A percentile compares a stretch with the other conserved stretches of the same genome.
These are phyloP conservation scores for Waltiozyma sp. DNA, from an alignment of 1,139 yeast species.

Conservation along the genomic window DNA sequence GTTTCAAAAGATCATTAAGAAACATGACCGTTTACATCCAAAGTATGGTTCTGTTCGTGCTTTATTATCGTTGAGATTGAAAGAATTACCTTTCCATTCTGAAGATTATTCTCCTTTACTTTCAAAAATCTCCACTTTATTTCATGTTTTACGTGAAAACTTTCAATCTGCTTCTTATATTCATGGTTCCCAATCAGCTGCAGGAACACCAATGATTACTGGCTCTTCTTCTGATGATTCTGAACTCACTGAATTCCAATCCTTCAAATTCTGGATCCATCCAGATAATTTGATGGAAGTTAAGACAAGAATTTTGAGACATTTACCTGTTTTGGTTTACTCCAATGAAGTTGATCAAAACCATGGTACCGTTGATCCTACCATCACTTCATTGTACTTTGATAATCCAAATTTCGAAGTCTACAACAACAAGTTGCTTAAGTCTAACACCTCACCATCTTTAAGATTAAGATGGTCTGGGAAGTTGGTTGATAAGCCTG, in stretches of 20 bases:
- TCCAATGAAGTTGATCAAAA: constrained; percentile 26
- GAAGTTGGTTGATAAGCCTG: constrained; percentile 62
- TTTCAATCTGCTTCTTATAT: constrained; percentile 22
- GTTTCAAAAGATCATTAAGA: constrained; percentile 85
- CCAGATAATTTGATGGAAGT: constrained; percentile 96
- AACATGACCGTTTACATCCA: constrained; percentile 86
- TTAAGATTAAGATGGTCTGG: constrained; percentile 90
- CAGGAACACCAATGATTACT: constrained; percentile 13
- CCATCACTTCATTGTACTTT: constrained; percentile 77
- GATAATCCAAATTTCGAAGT: constrained; percentile 77
- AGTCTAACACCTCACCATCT: constrained; percentile 61
- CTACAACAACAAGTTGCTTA: constrained; percentile 73
- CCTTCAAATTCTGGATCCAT: constrained; percentile 91
- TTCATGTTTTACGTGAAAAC: constrained; percentile 72
- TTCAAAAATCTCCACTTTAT: constrained; percentile 71
- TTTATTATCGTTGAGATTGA: constrained; percentile 74
- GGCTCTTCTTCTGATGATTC: constrained; percentile 20
- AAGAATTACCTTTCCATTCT: constrained; percentile 80
- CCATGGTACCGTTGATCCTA: constrained; percentile 56
- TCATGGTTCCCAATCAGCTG: constrained; percentile 18
- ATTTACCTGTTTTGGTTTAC: constrained; percentile 83
- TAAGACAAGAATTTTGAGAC: constrained; percentile 85
- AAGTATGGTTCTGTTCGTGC: constrained; percentile 76
- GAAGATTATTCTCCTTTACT: constrained; percentile 92
- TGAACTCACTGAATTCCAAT: constrained; percentile 46